Evolutionary conservation across 2,329 filamentous ascomycete genomes (phyloP).

Genomic region (Aureobasidium namibiae): DNA sequence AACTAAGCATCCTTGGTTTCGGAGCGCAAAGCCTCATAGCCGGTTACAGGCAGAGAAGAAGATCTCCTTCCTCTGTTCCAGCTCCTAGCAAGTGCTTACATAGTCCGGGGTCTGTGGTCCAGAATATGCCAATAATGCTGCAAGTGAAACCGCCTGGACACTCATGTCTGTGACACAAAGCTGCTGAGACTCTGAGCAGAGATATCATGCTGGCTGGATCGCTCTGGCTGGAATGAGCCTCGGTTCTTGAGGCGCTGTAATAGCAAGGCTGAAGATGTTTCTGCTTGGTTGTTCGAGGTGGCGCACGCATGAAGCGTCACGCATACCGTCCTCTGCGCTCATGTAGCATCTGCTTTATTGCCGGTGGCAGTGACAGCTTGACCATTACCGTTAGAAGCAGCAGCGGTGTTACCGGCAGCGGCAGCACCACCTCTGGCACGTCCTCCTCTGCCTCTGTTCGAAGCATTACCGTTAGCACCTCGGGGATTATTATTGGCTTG

Average conservation of each 20-base stretch:
- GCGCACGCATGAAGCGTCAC: not conserved
- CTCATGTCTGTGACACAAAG: not conserved
- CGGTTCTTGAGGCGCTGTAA: not conserved
- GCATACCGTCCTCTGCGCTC: not conserved
- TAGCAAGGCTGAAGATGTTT: not conserved
- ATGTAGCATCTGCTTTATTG: constrained; percentile 6
- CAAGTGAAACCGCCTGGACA: no score
- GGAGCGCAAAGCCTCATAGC: not conserved
- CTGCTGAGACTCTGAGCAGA: not conserved
- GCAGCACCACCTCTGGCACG: constrained; percentile 13
- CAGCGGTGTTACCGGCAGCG: constrained; percentile 12
- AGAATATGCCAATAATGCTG: not conserved
- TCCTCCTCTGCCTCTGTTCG: constrained; percentile 8
- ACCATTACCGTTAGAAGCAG: constrained; percentile 9
- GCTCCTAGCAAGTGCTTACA: not conserved
- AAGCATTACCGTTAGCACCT: constrained; percentile 3
- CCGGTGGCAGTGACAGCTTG: not conserved
- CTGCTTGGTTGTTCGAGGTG: not conserved
- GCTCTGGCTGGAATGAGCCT: not conserved
- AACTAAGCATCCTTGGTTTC: no score
- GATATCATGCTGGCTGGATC: not conserved
- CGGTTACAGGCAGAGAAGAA: not conserved
- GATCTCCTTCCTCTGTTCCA: not conserved
- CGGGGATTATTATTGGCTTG: constrained; percentile 12
- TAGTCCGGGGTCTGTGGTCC: not conserved